Evolutionary conservation across 202 grass and related monocot species (phyloP).

Genomic region (Setaria viridis): DNA sequence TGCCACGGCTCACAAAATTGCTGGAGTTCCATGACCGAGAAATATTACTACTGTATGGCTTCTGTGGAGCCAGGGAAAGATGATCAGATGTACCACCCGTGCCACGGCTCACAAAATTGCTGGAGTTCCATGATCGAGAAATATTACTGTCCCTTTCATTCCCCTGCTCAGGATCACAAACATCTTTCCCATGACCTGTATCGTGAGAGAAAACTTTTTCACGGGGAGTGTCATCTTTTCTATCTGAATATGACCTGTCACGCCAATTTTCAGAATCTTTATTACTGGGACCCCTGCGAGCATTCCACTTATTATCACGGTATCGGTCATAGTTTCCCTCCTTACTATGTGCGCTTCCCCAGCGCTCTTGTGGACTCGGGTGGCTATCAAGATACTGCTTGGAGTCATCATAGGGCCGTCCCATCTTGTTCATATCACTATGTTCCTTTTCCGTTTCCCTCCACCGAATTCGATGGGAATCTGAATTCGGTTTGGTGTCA

Average conservation of each 20-base stretch:
- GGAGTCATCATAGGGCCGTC: constrained; percentile 51
- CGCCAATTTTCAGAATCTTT: constrained; percentile 78
- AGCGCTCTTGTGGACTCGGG: constrained; percentile 51
- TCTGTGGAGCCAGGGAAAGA: constrained; percentile 38
- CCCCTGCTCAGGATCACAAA: constrained; percentile 64
- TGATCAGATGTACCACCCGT: constrained; percentile 65
- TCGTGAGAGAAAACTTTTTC: constrained; percentile 52
- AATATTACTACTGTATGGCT: constrained; percentile 46
- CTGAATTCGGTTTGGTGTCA: constrained; percentile 72
- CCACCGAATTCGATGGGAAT: constrained; percentile 50
- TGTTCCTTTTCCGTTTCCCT: constrained; percentile 71
- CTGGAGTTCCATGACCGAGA: constrained; percentile 89
- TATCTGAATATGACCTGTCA: constrained; percentile 71
- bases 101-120: constrained; percentile 57
- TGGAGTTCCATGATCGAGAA: constrained; percentile 88
- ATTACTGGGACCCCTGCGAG: constrained; percentile 65
- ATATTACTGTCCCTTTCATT: constrained; percentile 69
- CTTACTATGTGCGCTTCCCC: constrained; percentile 53
- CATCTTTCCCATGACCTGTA: constrained; percentile 50
- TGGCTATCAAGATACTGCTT: constrained; percentile 62
- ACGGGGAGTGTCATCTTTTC: constrained; percentile 56
- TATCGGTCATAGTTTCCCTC: constrained; percentile 60
- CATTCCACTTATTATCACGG: constrained; percentile 75
- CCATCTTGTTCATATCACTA: constrained; percentile 55
- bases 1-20: constrained; percentile 55